These are phyloP conservation scores for Stachybotrys echinatus DNA, from an alignment of 2,329 filamentous ascomycete genomes.

Conservation along the genomic window DNA sequence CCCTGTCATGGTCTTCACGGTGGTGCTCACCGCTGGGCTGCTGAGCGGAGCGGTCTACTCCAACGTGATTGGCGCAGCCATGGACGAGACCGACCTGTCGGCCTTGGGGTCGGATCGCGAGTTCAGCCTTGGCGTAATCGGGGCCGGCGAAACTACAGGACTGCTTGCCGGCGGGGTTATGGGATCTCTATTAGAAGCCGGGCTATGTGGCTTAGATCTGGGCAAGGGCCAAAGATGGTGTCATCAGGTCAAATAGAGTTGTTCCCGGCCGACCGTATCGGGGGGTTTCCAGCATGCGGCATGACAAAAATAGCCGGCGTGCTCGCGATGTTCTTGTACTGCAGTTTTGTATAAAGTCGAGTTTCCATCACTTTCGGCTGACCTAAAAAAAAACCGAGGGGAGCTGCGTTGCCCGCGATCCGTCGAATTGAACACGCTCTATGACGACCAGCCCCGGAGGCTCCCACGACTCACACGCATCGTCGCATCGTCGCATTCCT, in stretches of 20 bases:
- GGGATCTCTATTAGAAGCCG: slow-evolving; percentile 15
- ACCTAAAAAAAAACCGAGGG: too few relatives aligned
- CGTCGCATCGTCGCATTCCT: too few relatives aligned
- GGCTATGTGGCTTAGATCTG: slow-evolving; percentile 12
- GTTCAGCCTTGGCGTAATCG: slow-evolving; percentile 20
- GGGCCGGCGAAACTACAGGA: slow-evolving; percentile 22
- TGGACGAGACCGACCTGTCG: slow-evolving; percentile 13
- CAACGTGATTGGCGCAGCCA: slow-evolving; percentile 11
- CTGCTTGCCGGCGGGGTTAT: slow-evolving; percentile 17
- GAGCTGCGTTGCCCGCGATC: too few relatives aligned
- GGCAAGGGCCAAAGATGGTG: slow-evolving; percentile 19
- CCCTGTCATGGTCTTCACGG: slow-evolving; percentile 13
- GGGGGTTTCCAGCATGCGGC: too few relatives aligned
- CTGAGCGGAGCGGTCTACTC: slow-evolving; percentile 23
- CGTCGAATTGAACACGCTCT: too few relatives aligned
- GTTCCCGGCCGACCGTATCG: background rate
- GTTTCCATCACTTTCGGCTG: too few relatives aligned
- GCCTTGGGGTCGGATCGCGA: slow-evolving; percentile 14
- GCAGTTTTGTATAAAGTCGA: too few relatives aligned
- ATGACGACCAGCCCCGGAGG: too few relatives aligned
- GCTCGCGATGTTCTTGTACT: too few relatives aligned
- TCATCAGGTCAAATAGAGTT: slow-evolving; percentile 5
- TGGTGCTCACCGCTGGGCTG: slow-evolving; percentile 20
- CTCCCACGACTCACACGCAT: too few relatives aligned
- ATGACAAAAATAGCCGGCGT: background rate